These are phyloP conservation scores for Sporothrix curviconia DNA, from an alignment of 2,329 filamentous ascomycete genomes.

Conservation along the genomic window DNA sequence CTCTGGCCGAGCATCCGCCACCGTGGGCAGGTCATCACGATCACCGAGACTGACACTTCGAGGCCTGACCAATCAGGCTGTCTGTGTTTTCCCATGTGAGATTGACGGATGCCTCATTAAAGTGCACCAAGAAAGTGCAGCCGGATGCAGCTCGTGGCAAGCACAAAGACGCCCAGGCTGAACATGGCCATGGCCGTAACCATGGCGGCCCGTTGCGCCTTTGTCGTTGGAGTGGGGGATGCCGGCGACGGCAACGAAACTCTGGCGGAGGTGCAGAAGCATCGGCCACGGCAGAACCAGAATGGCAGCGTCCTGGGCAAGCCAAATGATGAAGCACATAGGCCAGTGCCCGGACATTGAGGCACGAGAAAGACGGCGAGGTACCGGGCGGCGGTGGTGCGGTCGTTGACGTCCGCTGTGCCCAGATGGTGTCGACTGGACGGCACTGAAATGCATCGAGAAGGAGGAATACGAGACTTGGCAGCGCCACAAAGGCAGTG, in stretches of 20 bases:
- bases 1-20: conserved; percentile 26
- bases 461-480: conserved; percentile 26
- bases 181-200: conserved; percentile 30
- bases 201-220: background rate
- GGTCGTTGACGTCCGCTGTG: conserved; percentile 23
- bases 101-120: conserved; percentile 26
- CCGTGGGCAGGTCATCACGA: conserved; percentile 36
- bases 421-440: conserved; percentile 29
- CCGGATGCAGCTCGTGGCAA: conserved; percentile 31
- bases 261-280: conserved; percentile 26
- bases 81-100: conserved; percentile 38
- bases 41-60: conserved; percentile 36
- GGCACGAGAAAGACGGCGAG: conserved; percentile 25
- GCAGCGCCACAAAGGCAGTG: conserved; percentile 24
- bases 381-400: background rate
- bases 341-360: conserved; percentile 28
- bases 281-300: conserved; percentile 30
- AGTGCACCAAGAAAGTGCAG: conserved; percentile 29
- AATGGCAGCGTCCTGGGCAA: conserved; percentile 31
- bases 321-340: conserved; percentile 27
- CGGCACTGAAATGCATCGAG: conserved; percentile 33
- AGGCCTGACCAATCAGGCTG: conserved; percentile 38
- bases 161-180: conserved; percentile 31
- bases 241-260: background rate
- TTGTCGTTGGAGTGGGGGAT: background rate